Conservation (phyloP, 371 early-diverging fungal genomes). For the Syncephalis plumigaleata region DNA sequence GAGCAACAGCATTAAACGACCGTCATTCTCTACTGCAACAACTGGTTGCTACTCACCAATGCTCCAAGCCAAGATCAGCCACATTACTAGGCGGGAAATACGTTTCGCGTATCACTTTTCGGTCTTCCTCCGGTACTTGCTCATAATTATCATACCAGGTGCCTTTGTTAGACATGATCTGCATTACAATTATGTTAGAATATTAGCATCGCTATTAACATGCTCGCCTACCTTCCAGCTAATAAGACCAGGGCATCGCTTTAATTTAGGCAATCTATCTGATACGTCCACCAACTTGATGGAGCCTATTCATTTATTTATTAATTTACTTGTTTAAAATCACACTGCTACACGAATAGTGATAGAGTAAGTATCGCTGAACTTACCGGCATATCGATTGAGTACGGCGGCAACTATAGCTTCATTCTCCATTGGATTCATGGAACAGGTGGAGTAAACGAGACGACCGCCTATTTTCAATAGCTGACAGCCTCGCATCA, state of each 20-base stretch:
- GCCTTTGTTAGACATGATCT: neutral
- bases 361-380: no score
- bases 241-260: slow-evolving; percentile 56
- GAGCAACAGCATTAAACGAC: no score
- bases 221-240: slow-evolving; percentile 62
- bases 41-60: slow-evolving; percentile 30
- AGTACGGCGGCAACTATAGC: slow-evolving; percentile 83
- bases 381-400: slow-evolving; percentile 29
- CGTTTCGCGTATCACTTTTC: slow-evolving; percentile 25
- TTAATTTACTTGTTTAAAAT: no score
- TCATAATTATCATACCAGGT: slow-evolving; percentile 14
- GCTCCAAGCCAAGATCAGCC: slow-evolving; percentile 45
- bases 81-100: slow-evolving; percentile 68
- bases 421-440: slow-evolving; percentile 97
- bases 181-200: no score
- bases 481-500: slow-evolving; percentile 76
- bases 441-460: slow-evolving; percentile 98
- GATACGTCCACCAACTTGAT: slow-evolving; percentile 74
- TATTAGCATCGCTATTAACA: neutral
- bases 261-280: slow-evolving; percentile 46
- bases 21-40: neutral
- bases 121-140: slow-evolving; percentile 27
- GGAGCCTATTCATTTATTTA: no score
- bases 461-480: slow-evolving; percentile 85
- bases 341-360: no score